A percentile compares a stretch with the other conserved stretches of the same genome.
These are phyloP conservation scores for Lentinula novae-zelandiae DNA, from an alignment of 1,284 basidiomycete species.

Conservation along the genomic window DNA sequence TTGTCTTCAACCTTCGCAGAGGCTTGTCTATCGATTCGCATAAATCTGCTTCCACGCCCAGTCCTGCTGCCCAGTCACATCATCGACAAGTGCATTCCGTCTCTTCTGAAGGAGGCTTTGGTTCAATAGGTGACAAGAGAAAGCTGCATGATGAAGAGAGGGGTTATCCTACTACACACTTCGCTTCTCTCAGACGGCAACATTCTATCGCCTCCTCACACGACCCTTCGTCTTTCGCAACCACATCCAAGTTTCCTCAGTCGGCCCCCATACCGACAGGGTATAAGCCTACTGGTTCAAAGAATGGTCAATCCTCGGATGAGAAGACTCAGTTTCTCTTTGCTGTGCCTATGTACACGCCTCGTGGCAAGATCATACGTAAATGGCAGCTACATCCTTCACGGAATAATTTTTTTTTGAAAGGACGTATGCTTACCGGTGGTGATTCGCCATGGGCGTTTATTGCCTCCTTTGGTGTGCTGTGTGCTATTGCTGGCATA, in stretches of 20 bases:
- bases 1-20: constrained; percentile 45
- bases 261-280: constrained; percentile 1
- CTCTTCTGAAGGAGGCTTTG: constrained; percentile 9
- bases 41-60: constrained; percentile 22
- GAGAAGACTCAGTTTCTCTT: constrained; percentile 30
- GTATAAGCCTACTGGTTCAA: constrained; percentile 16
- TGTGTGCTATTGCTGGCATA: constrained; percentile 65
- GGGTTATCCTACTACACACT: constrained; percentile 15
- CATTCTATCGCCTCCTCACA: constrained; percentile 1
- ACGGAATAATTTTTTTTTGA: constrained; percentile 70
- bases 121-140: constrained; percentile 4
- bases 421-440: constrained; percentile 75
- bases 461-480: constrained; percentile 55
- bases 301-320: constrained; percentile 20
- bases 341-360: constrained; percentile 41
- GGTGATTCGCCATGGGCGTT: constrained; percentile 83
- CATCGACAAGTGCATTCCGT: background rate
- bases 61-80: constrained; percentile 8
- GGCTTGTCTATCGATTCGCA: constrained; percentile 54
- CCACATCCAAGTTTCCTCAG: background rate
- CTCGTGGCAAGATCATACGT: constrained; percentile 39
- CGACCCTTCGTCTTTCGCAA: background rate
- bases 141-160: constrained; percentile 13
- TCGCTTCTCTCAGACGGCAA: background rate
- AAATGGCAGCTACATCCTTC: constrained; percentile 66